Percentiles rank a stretch among this genome's conserved stretches.
phyloP scores from a whole-genome alignment of 164 flowering plant genomes.

The Stephania japonica region DNA sequence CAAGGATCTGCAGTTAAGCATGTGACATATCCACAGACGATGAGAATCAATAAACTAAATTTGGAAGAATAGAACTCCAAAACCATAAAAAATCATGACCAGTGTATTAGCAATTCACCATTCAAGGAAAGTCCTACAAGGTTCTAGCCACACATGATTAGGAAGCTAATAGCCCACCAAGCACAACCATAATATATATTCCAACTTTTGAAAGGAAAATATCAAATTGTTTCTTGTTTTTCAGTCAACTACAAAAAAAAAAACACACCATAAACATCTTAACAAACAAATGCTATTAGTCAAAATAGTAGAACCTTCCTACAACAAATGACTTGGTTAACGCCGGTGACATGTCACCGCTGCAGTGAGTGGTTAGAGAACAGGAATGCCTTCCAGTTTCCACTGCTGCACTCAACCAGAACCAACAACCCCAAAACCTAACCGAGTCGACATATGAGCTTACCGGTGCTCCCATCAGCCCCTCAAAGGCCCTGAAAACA shows the following conservation, averaged over 20 bases:
- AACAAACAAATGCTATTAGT: slow-evolving; percentile 33
- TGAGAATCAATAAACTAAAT: background rate
- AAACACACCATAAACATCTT: slow-evolving; percentile 25
- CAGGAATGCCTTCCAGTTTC: slow-evolving; percentile 35
- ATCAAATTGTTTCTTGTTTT: slow-evolving; percentile 3
- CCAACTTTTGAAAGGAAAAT: background rate
- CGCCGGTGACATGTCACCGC: slow-evolving; percentile 32
- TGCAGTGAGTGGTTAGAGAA: slow-evolving; percentile 37
- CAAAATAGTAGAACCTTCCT: slow-evolving; percentile 32
- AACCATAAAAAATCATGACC: slow-evolving; percentile 2
- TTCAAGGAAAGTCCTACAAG: slow-evolving; percentile 8
- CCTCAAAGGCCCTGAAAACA: slow-evolving; percentile 71
- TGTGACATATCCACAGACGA: background rate
- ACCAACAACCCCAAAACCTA: slow-evolving; percentile 50
- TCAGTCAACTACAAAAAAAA: slow-evolving; percentile 22
- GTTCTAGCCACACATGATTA: slow-evolving; percentile 14
- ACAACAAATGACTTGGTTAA: slow-evolving; percentile 30
- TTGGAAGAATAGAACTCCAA: background rate
- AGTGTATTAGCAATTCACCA: slow-evolving; percentile 7
- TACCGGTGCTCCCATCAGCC: slow-evolving; percentile 60
- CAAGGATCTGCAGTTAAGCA: background rate
- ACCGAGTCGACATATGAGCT: slow-evolving; percentile 58
- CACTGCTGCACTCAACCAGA: slow-evolving; percentile 32
- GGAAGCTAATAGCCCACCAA: slow-evolving; percentile 14
- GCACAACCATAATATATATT: slow-evolving; percentile 5